phyloP scores from a whole-genome alignment of 257 asterid species.

The Fraxinus quadrangulata region DNA sequence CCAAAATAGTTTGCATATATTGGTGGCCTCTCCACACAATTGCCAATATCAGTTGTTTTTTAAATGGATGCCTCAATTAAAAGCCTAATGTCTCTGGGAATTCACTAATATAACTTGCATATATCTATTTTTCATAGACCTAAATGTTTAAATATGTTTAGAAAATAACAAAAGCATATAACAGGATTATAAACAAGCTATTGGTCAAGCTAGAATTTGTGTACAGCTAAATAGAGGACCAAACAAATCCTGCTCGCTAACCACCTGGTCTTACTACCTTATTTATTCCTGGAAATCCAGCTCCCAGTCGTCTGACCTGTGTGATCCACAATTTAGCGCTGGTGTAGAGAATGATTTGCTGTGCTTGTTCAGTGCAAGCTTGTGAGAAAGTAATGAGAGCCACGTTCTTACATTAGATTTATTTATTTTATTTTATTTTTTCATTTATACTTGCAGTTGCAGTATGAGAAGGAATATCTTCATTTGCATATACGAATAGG shows the following conservation, averaged over 20 bases:
- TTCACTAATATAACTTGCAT: neutral
- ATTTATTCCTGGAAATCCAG: neutral
- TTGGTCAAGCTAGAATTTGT: neutral
- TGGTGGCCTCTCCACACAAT: neutral
- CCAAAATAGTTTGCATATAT: neutral
- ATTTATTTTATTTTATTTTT: neutral
- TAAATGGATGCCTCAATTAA: neutral
- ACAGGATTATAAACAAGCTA: neutral
- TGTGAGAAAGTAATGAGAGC: neutral
- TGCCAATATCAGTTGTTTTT: neutral
- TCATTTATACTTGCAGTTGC: neutral
- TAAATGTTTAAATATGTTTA: neutral
- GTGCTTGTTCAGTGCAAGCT: neutral
- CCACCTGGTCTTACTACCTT: neutral
- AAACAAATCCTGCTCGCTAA: neutral
- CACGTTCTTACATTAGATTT: neutral
- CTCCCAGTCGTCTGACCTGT: neutral
- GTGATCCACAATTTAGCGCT: neutral
- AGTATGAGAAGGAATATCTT: neutral
- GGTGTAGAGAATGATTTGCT: neutral
- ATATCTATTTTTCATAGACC: constrained; percentile 1
- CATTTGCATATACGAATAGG: neutral
- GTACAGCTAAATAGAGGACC: neutral
- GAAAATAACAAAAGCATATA: neutral
- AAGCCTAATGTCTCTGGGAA: neutral